phyloP scores from a whole-genome alignment of 2,329 filamentous ascomycete species.

The Fusarium annulatum region DNA sequence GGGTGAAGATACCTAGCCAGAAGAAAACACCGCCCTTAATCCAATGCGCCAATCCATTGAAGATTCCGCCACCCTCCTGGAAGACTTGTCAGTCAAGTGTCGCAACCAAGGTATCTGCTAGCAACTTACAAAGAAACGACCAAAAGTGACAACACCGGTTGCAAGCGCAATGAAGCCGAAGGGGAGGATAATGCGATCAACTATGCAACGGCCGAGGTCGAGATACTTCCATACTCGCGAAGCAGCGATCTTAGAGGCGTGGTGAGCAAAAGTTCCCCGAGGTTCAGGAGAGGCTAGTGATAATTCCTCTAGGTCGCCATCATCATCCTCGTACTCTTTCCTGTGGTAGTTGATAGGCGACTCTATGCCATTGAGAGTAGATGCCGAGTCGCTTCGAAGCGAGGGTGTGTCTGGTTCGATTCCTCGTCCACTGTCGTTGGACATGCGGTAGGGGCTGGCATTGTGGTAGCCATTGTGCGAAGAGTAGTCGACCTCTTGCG shows the following conservation, averaged over 20 bases:
- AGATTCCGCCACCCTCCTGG: conserved; percentile 75
- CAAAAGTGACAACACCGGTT: conserved; percentile 80
- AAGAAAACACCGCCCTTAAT: conserved; percentile 96
- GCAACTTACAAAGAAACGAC: conserved; percentile 81
- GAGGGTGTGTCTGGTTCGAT: conserved; percentile 77
- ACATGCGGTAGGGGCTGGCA: conserved; percentile 64
- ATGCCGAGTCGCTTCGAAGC: conserved; percentile 72
- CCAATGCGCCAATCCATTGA: conserved; percentile 90
- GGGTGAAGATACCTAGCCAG: conserved; percentile 87
- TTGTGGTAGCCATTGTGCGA: conserved; percentile 61
- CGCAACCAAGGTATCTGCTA: background rate
- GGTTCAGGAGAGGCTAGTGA: conserved; percentile 49
- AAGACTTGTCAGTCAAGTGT: background rate
- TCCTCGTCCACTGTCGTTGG: conserved; percentile 79
- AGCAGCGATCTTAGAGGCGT: conserved; percentile 66
- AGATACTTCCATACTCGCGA: conserved; percentile 68
- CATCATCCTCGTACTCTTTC: conserved; percentile 63
- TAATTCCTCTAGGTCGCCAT: conserved; percentile 53
- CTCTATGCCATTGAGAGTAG: conserved; percentile 61
- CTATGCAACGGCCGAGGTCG: conserved; percentile 69
- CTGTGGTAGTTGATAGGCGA: conserved; percentile 51
- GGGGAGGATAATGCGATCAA: conserved; percentile 82
- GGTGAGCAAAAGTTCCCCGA: conserved; percentile 63
- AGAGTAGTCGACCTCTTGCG: conserved; percentile 42
- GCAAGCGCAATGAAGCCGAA: conserved; percentile 79